phyloP scores from a whole-genome alignment of 2,329 filamentous ascomycete genomes.

The Nothophoma quercina region DNA sequence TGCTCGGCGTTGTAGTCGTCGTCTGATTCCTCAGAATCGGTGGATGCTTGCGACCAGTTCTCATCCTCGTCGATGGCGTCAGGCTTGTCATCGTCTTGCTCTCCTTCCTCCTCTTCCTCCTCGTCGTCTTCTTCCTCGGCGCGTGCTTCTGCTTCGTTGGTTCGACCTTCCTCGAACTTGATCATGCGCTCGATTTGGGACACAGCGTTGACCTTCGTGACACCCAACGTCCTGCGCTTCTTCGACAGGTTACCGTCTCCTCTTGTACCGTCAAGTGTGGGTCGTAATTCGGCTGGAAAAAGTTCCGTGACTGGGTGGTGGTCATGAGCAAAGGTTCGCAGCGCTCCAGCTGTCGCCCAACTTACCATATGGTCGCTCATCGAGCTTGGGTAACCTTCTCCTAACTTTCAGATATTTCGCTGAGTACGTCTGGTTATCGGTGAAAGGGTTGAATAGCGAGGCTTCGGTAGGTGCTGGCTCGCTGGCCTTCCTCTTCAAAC shows the following conservation, averaged over 20 bases:
- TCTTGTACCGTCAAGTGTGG: conserved; percentile 55
- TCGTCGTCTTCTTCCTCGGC: conserved; percentile 53
- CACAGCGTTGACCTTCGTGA: conserved; percentile 41
- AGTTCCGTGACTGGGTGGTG: conserved; percentile 58
- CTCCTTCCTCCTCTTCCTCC: conserved; percentile 57
- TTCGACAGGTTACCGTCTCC: conserved; percentile 31
- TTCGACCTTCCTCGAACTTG: conserved; percentile 54
- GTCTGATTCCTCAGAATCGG: conserved; percentile 69
- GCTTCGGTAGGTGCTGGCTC: conserved; percentile 50
- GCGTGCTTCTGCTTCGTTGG: conserved; percentile 55
- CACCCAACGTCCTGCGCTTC: conserved; percentile 44
- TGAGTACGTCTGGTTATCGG: conserved; percentile 67
- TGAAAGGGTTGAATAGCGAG: conserved; percentile 65
- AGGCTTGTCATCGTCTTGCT: conserved; percentile 59
- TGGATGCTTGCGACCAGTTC: conserved; percentile 60
- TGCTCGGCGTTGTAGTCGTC: conserved; percentile 70
- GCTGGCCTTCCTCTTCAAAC: conserved; percentile 47
- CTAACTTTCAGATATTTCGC: conserved; percentile 65
- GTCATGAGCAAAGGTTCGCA: conserved; percentile 9
- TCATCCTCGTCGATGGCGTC: conserved; percentile 66
- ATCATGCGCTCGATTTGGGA: conserved; percentile 51
- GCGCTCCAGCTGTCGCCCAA: conserved; percentile 13
- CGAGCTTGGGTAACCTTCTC: conserved; percentile 62
- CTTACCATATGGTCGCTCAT: conserved; percentile 63
- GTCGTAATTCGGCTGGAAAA: conserved; percentile 67